Evolutionary conservation across 768 basidiomycete genomes (phyloP).

Genomic region (Lactarius sanguifluus): DNA sequence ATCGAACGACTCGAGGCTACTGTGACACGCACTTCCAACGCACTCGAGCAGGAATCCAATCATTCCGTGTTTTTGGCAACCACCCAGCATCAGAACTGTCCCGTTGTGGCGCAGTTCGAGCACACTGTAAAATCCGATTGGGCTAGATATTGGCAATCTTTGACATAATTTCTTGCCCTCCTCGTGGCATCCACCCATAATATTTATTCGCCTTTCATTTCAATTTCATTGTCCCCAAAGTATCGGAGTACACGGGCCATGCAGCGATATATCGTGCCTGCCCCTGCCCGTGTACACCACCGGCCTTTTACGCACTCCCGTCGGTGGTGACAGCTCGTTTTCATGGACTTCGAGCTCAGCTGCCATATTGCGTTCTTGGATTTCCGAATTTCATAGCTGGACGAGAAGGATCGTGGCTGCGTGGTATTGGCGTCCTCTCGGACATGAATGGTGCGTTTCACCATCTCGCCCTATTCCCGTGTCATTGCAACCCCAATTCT

Average conservation of each 20-base stretch:
- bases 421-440: slow-evolving; percentile 4
- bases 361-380: not conserved
- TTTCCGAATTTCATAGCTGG: slow-evolving; percentile 11
- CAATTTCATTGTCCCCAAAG: slow-evolving; percentile 5
- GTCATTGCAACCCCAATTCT: slow-evolving; percentile 21
- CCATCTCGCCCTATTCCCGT: slow-evolving; percentile 5
- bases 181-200: not conserved
- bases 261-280: not conserved
- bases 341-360: slow-evolving; percentile 18
- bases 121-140: not conserved
- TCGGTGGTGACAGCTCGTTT: not conserved
- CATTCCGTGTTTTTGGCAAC: slow-evolving; percentile 6
- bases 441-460: not conserved
- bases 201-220: slow-evolving; percentile 1
- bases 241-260: not conserved
- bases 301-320: not conserved
- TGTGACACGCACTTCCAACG: not conserved
- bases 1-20: slow-evolving; percentile 1
- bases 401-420: slow-evolving; percentile 11
- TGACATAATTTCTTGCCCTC: not conserved
- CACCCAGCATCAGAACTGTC: not conserved
- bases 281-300: not conserved
- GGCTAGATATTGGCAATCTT: not conserved
- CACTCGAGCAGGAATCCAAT: slow-evolving; percentile 2
- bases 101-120: not conserved